These are phyloP conservation scores for Scenedesmus sp. DNA, from an alignment of 163 green algal species.

Conservation along the genomic window DNA sequence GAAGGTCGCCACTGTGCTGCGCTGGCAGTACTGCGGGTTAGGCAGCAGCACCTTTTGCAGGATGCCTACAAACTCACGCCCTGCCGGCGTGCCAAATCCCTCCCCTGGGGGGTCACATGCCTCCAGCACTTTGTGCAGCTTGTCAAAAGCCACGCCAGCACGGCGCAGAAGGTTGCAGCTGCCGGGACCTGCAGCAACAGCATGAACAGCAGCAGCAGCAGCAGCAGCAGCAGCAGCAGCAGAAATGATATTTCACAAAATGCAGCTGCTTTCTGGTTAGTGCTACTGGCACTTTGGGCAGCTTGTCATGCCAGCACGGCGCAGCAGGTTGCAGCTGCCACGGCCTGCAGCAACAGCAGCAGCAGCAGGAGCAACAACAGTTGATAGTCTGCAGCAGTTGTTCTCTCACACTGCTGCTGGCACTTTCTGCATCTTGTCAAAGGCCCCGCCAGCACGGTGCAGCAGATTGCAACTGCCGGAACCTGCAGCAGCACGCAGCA, in stretches of 20 bases:
- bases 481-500: constrained; percentile 20
- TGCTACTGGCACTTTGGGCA: no score
- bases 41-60: constrained; percentile 42
- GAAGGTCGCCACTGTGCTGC: constrained; percentile 28
- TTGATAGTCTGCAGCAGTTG: no score
- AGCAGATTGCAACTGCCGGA: constrained; percentile 14
- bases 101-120: background rate
- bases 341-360: background rate
- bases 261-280: no score
- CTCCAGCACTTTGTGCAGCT: constrained; percentile 7
- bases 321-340: background rate
- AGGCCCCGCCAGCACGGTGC: constrained; percentile 7
- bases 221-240: background rate
- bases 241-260: no score
- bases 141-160: constrained; percentile 36
- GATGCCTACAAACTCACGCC: constrained; percentile 1
- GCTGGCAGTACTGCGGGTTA: constrained; percentile 35
- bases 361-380: background rate
- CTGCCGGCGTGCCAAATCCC: background rate
- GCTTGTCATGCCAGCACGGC: no score
- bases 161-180: constrained; percentile 26
- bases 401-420: background rate
- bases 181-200: constrained; percentile 23
- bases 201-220: background rate
- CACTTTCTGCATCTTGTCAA: constrained; percentile 21